A percentile compares a stretch with the other conserved stretches of the same genome.
Evolutionary conservation across 345 rosid genomes (phyloP).

Genomic region (Orychophragmus violaceus): DNA sequence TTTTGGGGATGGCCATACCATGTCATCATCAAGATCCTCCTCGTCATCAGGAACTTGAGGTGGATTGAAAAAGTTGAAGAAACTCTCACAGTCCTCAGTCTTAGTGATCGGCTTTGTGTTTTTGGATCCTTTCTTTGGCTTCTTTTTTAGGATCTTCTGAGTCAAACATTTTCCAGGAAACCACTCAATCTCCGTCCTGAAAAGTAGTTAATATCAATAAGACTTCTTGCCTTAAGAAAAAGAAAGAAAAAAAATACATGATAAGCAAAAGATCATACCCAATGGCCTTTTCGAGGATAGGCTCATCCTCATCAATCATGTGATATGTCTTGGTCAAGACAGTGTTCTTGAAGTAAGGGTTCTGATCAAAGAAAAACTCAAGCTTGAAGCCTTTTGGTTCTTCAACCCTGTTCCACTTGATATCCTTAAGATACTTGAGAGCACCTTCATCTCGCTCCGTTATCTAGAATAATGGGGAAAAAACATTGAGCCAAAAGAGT

Average conservation of each 20-base stretch:
- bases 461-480: constrained; percentile 36
- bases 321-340: constrained; percentile 87
- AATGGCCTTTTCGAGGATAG: constrained; percentile 88
- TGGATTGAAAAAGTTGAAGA: constrained; percentile 90
- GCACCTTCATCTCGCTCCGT: constrained; percentile 95
- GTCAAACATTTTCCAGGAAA: constrained; percentile 86
- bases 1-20: constrained; percentile 37
- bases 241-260: background rate
- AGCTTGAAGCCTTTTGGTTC: constrained; percentile 97
- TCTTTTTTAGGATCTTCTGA: constrained; percentile 87
- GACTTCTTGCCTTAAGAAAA: background rate
- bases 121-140: constrained; percentile 92
- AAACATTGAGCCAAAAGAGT: background rate
- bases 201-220: background rate
- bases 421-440: constrained; percentile 74
- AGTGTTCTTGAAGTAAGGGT: constrained; percentile 82
- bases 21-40: constrained; percentile 86
- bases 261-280: constrained; percentile 48
- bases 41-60: constrained; percentile 95
- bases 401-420: constrained; percentile 75
- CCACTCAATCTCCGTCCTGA: constrained; percentile 95
- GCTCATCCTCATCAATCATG: constrained; percentile 98
- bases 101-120: constrained; percentile 87
- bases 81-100: constrained; percentile 88
- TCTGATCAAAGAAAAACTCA: constrained; percentile 79